Evolutionary conservation across 176 grass and related monocot genomes (phyloP).

Genomic region (Hordeum marinum): DNA sequence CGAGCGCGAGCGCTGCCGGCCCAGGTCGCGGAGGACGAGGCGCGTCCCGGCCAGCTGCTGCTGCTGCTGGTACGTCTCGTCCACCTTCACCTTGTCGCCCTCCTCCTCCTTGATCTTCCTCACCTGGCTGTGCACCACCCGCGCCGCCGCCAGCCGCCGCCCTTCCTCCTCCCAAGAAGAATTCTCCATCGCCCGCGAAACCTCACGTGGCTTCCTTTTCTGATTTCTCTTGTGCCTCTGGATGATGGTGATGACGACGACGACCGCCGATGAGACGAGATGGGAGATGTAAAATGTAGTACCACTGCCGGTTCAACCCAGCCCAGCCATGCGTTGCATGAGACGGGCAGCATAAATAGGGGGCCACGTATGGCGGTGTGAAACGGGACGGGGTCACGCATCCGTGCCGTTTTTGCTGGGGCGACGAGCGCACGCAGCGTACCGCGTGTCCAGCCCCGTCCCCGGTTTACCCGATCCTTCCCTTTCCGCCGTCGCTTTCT

Average conservation of each 20-base stretch:
- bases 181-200: conserved; percentile 36
- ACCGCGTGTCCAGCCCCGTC: conserved; percentile 13
- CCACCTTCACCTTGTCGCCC: conserved; percentile 37
- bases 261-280: background rate
- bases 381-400: background rate
- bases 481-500: background rate
- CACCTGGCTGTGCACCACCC: conserved; percentile 61
- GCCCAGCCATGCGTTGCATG: background rate
- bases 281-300: background rate
- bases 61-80: conserved; percentile 44
- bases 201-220: background rate
- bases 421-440: background rate
- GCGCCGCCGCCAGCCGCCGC: background rate
- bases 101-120: conserved; percentile 68
- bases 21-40: conserved; percentile 25
- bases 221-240: background rate
- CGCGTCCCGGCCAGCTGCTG: conserved; percentile 33
- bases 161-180: background rate
- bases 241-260: background rate
- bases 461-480: conserved; percentile 26
- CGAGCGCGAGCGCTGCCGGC: conserved; percentile 39
- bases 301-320: background rate
- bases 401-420: conserved; percentile 2
- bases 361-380: background rate
- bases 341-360: conserved; percentile 16